Evolutionary conservation across 495 filamentous ascomycete genomes (phyloP), one percentile per base, ranked within the genome.

Genomic region (Clavariopsis aquatica): DNA sequence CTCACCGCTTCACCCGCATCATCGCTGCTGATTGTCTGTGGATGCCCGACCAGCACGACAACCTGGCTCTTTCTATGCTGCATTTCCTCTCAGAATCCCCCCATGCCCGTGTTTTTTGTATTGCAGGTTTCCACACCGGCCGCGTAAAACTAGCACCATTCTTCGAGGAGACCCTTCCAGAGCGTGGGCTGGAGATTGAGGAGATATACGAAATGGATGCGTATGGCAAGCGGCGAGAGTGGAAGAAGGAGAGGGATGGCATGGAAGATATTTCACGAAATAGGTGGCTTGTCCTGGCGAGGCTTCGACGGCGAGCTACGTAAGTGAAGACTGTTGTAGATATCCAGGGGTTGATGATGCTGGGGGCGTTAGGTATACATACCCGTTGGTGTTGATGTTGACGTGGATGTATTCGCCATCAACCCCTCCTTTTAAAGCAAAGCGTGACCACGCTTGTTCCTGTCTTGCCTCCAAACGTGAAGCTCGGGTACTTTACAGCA

Each of bases 101-200:
- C 0, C 71, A 72, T 1, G 85, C 87, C 0, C 73, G 82, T 34
- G 81, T 88, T 9, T 88, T 86, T 79, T 83, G 88, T 9, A 79
- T 92, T 20, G 87, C 86, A 0, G 90, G 89, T 0, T 93, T 96
- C 67, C 93, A 97, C 75, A 96, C 93, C 0, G 92, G 91, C 0
- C 78, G 92, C 47, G 79, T 76, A 9, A 89, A 88, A 70, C 80
- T 96, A 73, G 80, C 79, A 0, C 76, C 74, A 0, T 96, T 96
- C 77, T 94, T 93, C 72, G 83, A 85, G 41, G 79, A 77, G n/a
- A 80, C 82, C 2, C 71, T 72, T 15, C 52, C 34, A 1, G 75
- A 74, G 61, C 78, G 73, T 36, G 91, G 87, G 1, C 75, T 97
- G 58, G 83, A 83, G 68, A 72, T 89, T 24, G 89, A 92, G 76